Percentiles rank a stretch among this genome's conserved stretches.
phyloP scores from a whole-genome alignment of 345 rosid species.

The Arabis hirsuta region DNA sequence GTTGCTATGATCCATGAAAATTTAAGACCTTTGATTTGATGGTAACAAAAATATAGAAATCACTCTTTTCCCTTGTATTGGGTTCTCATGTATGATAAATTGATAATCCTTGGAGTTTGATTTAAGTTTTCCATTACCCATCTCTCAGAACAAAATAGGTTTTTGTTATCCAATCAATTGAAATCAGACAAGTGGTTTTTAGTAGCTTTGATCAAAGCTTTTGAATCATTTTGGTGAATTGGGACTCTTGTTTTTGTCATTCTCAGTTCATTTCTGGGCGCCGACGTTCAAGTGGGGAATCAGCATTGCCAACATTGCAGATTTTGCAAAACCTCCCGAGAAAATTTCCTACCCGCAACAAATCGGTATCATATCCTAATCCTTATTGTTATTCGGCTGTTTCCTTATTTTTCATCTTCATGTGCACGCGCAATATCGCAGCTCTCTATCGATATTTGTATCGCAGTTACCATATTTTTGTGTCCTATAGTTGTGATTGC shows the following conservation, averaged over 20 bases:
- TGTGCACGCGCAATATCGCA: background rate
- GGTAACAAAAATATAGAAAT: background rate
- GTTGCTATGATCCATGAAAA: background rate
- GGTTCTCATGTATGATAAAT: background rate
- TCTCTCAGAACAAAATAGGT: background rate
- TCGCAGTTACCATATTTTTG: background rate
- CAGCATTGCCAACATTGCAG: constrained; percentile 57
- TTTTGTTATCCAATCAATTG: background rate
- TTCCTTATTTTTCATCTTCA: background rate
- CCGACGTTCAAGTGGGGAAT: constrained; percentile 64
- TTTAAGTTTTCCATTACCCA: background rate
- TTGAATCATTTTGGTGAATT: background rate
- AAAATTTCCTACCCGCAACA: constrained; percentile 58
- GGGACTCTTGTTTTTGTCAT: background rate
- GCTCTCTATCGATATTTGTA: background rate
- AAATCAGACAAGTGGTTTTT: background rate
- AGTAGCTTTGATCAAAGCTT: constrained; percentile 6
- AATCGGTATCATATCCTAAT: constrained; percentile 35
- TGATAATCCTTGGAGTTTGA: background rate
- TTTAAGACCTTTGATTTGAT: background rate
- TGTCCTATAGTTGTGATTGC: constrained; percentile 1
- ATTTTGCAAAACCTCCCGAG: constrained; percentile 58
- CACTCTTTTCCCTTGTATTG: background rate
- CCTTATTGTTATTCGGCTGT: background rate
- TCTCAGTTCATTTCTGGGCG: constrained; percentile 79